Percentiles rank a stretch among this genome's conserved stretches.
Conservation (phyloP, 2,329 filamentous ascomycete species). For the Periconia sp. region DNA sequence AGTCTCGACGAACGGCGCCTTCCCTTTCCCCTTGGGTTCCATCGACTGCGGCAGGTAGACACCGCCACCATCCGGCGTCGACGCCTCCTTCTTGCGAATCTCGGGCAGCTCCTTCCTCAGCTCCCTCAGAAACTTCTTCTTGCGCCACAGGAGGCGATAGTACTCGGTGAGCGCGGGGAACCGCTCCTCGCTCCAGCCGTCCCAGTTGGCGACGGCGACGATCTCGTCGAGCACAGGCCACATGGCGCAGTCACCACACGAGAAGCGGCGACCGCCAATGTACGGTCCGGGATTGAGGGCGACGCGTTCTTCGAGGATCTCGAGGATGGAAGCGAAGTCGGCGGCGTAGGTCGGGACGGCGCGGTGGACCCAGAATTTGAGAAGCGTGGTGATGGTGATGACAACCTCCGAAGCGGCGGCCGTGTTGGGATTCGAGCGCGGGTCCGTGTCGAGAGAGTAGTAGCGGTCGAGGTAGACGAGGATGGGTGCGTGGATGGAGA, state of each 20-base stretch:
- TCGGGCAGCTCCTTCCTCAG: slow-evolving; percentile 18
- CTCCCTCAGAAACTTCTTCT: slow-evolving; percentile 32
- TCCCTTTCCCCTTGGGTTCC: background rate
- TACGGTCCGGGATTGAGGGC: slow-evolving; percentile 21
- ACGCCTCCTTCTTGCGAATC: slow-evolving; percentile 7
- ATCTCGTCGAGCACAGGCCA: slow-evolving; percentile 38
- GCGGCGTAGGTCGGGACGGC: slow-evolving; percentile 11
- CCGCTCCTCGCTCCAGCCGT: slow-evolving; percentile 19
- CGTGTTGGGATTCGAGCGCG: slow-evolving; percentile 16
- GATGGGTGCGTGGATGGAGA: slow-evolving; percentile 24
- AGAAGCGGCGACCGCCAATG: slow-evolving; percentile 34
- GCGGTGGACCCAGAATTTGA: slow-evolving; percentile 21
- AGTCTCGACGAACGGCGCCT: background rate
- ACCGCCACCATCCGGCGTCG: too few relatives aligned
- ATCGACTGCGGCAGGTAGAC: background rate
- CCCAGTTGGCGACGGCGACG: slow-evolving; percentile 17
- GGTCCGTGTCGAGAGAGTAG: slow-evolving; percentile 23
- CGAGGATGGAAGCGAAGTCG: slow-evolving; percentile 18
- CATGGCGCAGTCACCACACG: slow-evolving; percentile 34
- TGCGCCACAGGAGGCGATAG: slow-evolving; percentile 32
- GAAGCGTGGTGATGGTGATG: slow-evolving; percentile 10
- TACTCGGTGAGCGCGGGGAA: slow-evolving; percentile 27
- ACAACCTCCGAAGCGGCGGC: slow-evolving; percentile 24
- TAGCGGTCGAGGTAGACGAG: slow-evolving; percentile 40
- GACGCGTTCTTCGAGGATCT: slow-evolving; percentile 22